phyloP scores from a whole-genome alignment of 768 basidiomycete species.

The Pisolithus microcarpus region DNA sequence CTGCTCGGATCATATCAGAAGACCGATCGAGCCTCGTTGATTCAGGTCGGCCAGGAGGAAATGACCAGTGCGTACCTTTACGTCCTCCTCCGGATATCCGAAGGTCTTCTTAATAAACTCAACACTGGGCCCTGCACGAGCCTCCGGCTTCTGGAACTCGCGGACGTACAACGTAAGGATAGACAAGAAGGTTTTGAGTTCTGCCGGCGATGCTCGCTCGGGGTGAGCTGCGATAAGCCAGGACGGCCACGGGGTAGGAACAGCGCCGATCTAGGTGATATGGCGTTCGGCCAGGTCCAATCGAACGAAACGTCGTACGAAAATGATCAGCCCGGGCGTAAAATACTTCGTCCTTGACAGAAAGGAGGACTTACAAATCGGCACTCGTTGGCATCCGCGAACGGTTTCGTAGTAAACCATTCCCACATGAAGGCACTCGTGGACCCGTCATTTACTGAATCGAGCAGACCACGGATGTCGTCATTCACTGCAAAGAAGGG shows the following conservation, averaged over 20 bases:
- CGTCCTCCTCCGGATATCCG: conserved; percentile 76
- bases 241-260: conserved; percentile 93
- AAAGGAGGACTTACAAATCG: conserved; percentile 61
- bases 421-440: conserved; percentile 95
- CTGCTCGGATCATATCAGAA: conserved; percentile 28
- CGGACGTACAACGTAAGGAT: conserved; percentile 59
- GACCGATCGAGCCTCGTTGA: background rate
- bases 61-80: conserved; percentile 44
- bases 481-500: conserved; percentile 52
- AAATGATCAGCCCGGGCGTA: background rate
- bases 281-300: background rate
- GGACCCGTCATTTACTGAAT: conserved; percentile 81
- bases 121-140: conserved; percentile 51
- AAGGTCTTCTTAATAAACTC: conserved; percentile 74
- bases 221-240: conserved; percentile 92
- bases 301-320: background rate
- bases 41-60: background rate
- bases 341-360: background rate
- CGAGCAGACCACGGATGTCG: conserved; percentile 72
- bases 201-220: conserved; percentile 43
- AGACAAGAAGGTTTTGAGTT: conserved; percentile 53
- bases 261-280: conserved; percentile 60
- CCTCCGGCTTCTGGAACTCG: conserved; percentile 54
- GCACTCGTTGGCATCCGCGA: conserved; percentile 67
- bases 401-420: conserved; percentile 86